Evolutionary conservation across 768 basidiomycete species (phyloP).

Genomic region (Mycena haematopus): DNA sequence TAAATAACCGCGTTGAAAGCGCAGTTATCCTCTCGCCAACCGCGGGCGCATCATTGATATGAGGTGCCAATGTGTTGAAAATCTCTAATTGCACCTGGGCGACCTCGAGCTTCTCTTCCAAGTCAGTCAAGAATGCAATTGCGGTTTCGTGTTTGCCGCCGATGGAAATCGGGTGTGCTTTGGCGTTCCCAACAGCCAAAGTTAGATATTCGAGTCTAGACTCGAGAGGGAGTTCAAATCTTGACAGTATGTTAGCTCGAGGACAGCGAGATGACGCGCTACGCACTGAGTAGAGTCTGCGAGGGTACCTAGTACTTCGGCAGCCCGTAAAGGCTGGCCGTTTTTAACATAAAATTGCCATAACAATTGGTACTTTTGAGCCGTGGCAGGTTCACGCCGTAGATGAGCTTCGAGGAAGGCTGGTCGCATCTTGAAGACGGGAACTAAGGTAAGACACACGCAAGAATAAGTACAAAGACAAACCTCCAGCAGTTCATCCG

Average conservation of each 20-base stretch:
- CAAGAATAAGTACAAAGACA: slow-evolving; percentile 29
- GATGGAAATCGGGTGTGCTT: slow-evolving; percentile 86
- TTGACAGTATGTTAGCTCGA: slow-evolving; percentile 34
- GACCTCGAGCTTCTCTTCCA: slow-evolving; percentile 97
- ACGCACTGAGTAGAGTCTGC: slow-evolving; percentile 87
- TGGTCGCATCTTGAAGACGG: slow-evolving; percentile 72
- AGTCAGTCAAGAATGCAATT: slow-evolving; percentile 92
- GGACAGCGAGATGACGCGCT: not conserved
- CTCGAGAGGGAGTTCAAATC: slow-evolving; percentile 72
- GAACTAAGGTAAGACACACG: slow-evolving; percentile 15
- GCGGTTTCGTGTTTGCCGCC: slow-evolving; percentile 84
- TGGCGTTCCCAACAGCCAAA: slow-evolving; percentile 93
- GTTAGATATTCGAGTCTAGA: slow-evolving; percentile 90
- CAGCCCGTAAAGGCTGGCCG: slow-evolving; percentile 85
- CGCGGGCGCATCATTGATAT: slow-evolving; percentile 64
- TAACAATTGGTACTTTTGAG: slow-evolving; percentile 84
- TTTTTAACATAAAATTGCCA: slow-evolving; percentile 99
- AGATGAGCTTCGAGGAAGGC: slow-evolving; percentile 90
- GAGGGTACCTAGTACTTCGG: slow-evolving; percentile 80
- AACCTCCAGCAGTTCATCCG: slow-evolving; percentile 92
- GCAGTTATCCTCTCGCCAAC: slow-evolving; percentile 66
- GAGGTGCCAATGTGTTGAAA: slow-evolving; percentile 68
- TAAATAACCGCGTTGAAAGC: slow-evolving; percentile 69
- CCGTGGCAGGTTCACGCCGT: slow-evolving; percentile 76
- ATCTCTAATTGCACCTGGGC: slow-evolving; percentile 97